These are phyloP conservation scores for Mortierella sp. DNA, from an alignment of 371 early-diverging fungal species.

Conservation along the genomic window DNA sequence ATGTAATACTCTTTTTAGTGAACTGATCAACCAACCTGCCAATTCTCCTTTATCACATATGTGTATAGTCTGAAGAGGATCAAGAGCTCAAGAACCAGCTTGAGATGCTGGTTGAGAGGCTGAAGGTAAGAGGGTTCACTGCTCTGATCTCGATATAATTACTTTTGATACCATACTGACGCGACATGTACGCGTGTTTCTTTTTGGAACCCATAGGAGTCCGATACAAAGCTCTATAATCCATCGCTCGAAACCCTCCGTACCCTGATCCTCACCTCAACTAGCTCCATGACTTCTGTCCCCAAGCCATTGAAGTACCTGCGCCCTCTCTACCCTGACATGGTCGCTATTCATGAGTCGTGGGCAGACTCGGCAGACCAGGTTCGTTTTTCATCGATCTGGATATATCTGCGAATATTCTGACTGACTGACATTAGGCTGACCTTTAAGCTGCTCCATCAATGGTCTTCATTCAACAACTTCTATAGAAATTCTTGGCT, in stretches of 20 bases:
- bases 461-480: not conserved
- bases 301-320: constrained; percentile 98
- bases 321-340: constrained; percentile 83
- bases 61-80: constrained; percentile 94
- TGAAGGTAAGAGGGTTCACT: constrained; percentile 68
- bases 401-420: not conserved
- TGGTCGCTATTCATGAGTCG: constrained; percentile 76
- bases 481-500: constrained; percentile 78
- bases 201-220: constrained; percentile 65
- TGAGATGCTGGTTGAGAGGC: constrained; percentile 92
- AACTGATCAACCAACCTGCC: constrained; percentile 10
- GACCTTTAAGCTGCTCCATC: not conserved
- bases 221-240: constrained; percentile 79
- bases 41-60: not conserved
- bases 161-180: not conserved
- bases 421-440: not conserved
- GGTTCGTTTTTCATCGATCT: constrained; percentile 45
- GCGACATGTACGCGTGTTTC: constrained; percentile 20
- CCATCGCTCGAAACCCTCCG: constrained; percentile 90
- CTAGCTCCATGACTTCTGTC: constrained; percentile 98
- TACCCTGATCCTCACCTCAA: constrained; percentile 91
- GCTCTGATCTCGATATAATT: not conserved
- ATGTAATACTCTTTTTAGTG: not conserved
- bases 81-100: constrained; percentile 92
- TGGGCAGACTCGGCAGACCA: constrained; percentile 87